Base-by-base conservation (phyloP, 805 yeast species). In the Ogataea pilisensis region DNA sequence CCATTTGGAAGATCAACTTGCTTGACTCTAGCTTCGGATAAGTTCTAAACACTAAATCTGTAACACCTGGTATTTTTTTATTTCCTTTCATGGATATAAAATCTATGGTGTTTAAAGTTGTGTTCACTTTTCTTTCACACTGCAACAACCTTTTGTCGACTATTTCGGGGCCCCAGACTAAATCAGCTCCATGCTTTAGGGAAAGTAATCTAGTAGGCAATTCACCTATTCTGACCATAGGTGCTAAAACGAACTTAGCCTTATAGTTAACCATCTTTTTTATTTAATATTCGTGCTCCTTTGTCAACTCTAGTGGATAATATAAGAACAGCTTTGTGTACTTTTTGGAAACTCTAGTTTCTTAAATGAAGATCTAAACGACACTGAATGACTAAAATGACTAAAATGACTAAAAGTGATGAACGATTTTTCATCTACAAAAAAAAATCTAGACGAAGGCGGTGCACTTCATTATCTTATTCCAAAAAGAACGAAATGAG, bases 191-290 rank as follows among this genome's bases (percentile, higher is more conserved):
- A 58, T 86, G 72, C 48, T 75, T 76, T 19, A 93, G 69, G 0
- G 96, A 82, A 49, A 90, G 59, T 7, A 91, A 70, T 41, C 99
- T 71, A 8, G 89, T 82, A 5, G 99, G 98, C 5, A 93, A 75
- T 65, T 93, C 99, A 11, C 98, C 96, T 31, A 91, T 85, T 27
- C 99, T 72, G 37, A 91, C 96, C 99, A 91, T 91, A 0, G 99
- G 99, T 1, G 97, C 98, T 30, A 91, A 73, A 17, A 83, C 95
- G 40, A 89, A 63, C 54, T 85, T 86, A 1, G 95, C 91, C 16
- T 76, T 73, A 63, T 80, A 90, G 26, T 75, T 78, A 4, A 84
- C 71, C 86, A 83, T 78, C 12, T 13, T 33, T 37, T 28, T 30
- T 37, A 17, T 22, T 8, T 17, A 17, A 20, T n/a, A 32, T 27